These are phyloP conservation scores for Metschnikowia santaceciliae DNA, from an alignment of 805 yeast genomes.

Conservation along the genomic window DNA sequence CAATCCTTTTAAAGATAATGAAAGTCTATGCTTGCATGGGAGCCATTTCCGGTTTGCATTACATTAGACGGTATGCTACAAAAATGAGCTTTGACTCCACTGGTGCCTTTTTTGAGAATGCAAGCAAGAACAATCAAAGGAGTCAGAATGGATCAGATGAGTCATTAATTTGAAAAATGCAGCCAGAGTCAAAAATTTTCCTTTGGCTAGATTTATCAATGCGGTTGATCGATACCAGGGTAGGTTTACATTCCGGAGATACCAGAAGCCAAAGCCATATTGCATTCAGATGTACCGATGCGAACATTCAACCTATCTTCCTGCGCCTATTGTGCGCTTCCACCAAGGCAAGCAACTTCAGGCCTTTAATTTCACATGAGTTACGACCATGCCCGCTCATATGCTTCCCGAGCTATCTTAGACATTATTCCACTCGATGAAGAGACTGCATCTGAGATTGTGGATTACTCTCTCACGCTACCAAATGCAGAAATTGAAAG, in stretches of 20 bases:
- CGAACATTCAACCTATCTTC: background rate
- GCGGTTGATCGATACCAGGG: too few relatives aligned
- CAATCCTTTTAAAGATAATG: background rate
- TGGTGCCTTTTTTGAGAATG: background rate
- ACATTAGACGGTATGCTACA: background rate
- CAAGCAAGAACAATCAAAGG: background rate
- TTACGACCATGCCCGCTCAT: constrained; percentile 22
- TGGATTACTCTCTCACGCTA: constrained; percentile 48
- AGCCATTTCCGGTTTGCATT: background rate
- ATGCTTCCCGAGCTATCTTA: constrained; percentile 25
- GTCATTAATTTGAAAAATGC: background rate
- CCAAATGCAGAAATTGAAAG: constrained; percentile 45
- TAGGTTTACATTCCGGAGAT: too few relatives aligned
- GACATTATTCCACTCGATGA: constrained; percentile 54
- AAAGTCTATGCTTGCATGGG: background rate
- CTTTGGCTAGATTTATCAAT: background rate
- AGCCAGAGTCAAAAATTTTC: background rate
- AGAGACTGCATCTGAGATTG: constrained; percentile 51
- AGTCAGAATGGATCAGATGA: background rate
- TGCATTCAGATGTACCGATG: constrained; percentile 2
- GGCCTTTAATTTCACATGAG: constrained; percentile 6
- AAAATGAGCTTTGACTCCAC: background rate
- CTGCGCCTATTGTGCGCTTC: background rate
- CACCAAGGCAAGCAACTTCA: background rate
- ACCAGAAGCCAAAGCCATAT: background rate